Evolutionary conservation across 768 basidiomycete genomes (phyloP).

Genomic region (Leccinum disarticulatum): DNA sequence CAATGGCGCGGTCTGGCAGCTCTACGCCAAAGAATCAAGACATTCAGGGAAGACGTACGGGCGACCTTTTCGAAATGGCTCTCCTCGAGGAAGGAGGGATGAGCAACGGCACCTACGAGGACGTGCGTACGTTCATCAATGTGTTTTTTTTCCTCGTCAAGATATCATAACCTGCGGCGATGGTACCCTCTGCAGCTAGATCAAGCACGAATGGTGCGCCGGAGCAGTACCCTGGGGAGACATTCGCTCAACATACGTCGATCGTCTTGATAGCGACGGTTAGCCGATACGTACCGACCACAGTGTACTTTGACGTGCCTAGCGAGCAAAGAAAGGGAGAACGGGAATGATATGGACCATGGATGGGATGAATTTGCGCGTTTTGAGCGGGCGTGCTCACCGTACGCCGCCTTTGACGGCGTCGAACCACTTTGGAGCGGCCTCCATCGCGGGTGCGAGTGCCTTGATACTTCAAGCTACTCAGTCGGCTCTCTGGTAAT

Average conservation of each 20-base stretch:
- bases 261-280: too few relatives aligned
- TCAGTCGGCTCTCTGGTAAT: constrained; percentile 35
- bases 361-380: not conserved
- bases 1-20: too few relatives aligned
- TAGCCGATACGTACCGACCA: constrained; percentile 38
- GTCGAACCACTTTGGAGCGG: constrained; percentile 50
- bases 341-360: not conserved
- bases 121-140: not conserved
- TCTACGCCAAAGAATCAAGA: not conserved
- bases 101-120: constrained; percentile 46
- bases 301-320: constrained; percentile 39
- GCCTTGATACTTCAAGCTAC: constrained; percentile 38
- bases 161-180: constrained; percentile 41
- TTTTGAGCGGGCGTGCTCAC: constrained; percentile 23
- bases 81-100: constrained; percentile 52
- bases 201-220: constrained; percentile 51
- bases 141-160: not conserved
- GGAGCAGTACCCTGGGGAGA: constrained; percentile 52
- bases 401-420: constrained; percentile 50
- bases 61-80: constrained; percentile 49
- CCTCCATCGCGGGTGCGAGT: constrained; percentile 35
- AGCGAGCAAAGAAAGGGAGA: not conserved
- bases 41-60: constrained; percentile 33
- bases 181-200: constrained; percentile 40
- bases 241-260: not conserved